Base-by-base conservation (phyloP, 768 basidiomycete species). In the Chalciporus piperatus region DNA sequence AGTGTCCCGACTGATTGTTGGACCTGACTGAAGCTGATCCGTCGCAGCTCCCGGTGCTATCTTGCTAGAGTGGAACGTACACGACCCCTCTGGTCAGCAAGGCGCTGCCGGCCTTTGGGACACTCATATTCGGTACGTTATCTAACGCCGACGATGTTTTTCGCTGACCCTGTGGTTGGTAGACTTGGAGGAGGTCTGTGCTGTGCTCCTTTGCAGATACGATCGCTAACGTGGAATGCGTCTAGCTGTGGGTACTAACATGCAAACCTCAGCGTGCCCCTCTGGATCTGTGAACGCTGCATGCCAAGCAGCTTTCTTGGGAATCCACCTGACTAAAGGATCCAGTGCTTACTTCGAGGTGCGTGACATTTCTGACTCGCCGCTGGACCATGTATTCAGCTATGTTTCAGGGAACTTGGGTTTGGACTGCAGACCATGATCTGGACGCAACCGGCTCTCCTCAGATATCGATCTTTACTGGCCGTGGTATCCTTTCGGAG, bases 391-490 rank as follows among this genome's bases (percentile, higher is more conserved):
- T 38, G 4, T 6, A 51, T 19, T 48, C 14, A 52, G 19, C 30
- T 23, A 32, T 28, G 14, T 14, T 39, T 33, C 47, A 86, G 83
- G 85, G 84, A 4, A 77, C 82, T 14, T 91, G 88, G 89, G 78
- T 88, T 4, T 92, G 89, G 89, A 70, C 80, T 7, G 87, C 89
- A 10, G 90, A 92, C 58, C 89, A 92, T 58, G 62, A 63, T 28
- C 3, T 63, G 6, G 83, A 88, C 52, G 69, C 86, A 20, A 80
- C 83, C 47, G 68, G 70, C 6, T 60, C 74, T 27, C 71, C 72
- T n/a, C 80, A 82, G 54, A 66, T 82, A 38, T 75, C 78, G 1
- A 55, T 87, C 17, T 91, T 70, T 51, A 78, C 77, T 30, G 89
- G 86, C 1, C 79, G 89, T 19, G 89, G 89, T 6, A 79, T 91